Base-by-base conservation (phyloP, 805 yeast species). In the Jamesozyma gamospora region DNA sequence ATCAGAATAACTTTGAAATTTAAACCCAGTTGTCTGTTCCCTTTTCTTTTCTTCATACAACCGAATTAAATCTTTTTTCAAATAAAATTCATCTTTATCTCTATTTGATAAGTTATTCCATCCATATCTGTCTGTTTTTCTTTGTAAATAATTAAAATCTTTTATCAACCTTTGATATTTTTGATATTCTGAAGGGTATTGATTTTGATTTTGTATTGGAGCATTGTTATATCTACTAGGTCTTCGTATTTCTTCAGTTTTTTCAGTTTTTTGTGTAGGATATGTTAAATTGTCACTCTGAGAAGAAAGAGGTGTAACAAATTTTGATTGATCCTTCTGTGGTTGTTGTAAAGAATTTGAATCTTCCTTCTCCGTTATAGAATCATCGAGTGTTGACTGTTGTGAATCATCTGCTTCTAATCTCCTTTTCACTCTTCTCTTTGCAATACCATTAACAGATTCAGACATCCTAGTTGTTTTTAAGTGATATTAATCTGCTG, bases 1-100 rank as follows among this genome's bases (percentile, higher is more conserved):
- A n/a, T 70, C 44, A 44, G 71, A 70, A 37, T 77, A 85, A 28
- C 72, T 74, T 2, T 83, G 86, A 14, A 80, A 46, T 16, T 63
- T 55, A 45, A 76, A 81, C 5, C 65, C 72, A 6, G 50, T 58
- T 3, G 47, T 48, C 6, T 56, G 58, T 8, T 62, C 57, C 4
- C 61, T 64, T 16, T 67, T 51, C 28, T 62, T 56, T 41, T 69
- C 70, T 19, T 63, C 51, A 14, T 72, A 65, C 25, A 75, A 53
- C 1, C 63, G 56, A 11, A 74, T 53, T 1, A 78, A 56, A 13
- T 75, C 72, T 30, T 72, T 65, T 43, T 79, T 77, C 43, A 69
- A 60, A 16, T 58, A 57, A 36, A 73, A 68, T 35, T 78, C 79
- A n/a, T 65, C 56, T 35, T 64, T 70, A 44, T 79, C 84, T 17